Evolutionary conservation across 192 early-diverging fungal genomes (phyloP).

Genomic region (Haplosporangium gracile): DNA sequence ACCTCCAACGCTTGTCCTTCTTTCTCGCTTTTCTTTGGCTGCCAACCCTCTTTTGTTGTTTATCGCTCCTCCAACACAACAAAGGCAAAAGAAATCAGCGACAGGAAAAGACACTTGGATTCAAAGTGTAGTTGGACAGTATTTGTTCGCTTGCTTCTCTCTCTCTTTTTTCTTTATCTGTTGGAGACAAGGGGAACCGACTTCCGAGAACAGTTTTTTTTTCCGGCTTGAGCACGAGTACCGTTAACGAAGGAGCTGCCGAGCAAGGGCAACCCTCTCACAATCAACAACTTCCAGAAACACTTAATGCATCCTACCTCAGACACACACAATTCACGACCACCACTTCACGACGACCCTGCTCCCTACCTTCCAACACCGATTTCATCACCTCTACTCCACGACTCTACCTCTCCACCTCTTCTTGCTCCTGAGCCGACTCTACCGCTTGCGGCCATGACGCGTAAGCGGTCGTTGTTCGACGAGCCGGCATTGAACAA

Average conservation of each 20-base stretch:
- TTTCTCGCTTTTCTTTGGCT: not conserved
- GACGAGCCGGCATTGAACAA: slow-evolving; percentile 7
- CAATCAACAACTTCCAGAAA: not conserved
- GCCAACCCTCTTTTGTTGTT: not conserved
- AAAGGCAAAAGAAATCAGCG: not conserved
- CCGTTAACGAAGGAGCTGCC: not conserved
- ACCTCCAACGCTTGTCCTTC: not conserved
- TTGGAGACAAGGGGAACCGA: not conserved
- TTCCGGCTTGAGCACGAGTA: not conserved
- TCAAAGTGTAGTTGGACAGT: not conserved
- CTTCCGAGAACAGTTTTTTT: not conserved
- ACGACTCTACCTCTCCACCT: not conserved
- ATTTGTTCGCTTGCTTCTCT: not conserved
- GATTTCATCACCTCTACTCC: not conserved
- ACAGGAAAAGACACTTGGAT: not conserved
- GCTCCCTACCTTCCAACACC: not conserved
- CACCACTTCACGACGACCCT: not conserved
- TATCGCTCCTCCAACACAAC: not conserved
- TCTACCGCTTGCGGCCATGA: not conserved
- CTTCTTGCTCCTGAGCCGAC: not conserved
- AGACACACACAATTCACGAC: not conserved
- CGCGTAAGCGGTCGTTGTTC: not conserved
- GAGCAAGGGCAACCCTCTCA: not conserved
- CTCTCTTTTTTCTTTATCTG: not conserved
- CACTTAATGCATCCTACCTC: not conserved